Evolutionary conservation across 768 basidiomycete species (phyloP).

Genomic region (Boletus tomentosulus): DNA sequence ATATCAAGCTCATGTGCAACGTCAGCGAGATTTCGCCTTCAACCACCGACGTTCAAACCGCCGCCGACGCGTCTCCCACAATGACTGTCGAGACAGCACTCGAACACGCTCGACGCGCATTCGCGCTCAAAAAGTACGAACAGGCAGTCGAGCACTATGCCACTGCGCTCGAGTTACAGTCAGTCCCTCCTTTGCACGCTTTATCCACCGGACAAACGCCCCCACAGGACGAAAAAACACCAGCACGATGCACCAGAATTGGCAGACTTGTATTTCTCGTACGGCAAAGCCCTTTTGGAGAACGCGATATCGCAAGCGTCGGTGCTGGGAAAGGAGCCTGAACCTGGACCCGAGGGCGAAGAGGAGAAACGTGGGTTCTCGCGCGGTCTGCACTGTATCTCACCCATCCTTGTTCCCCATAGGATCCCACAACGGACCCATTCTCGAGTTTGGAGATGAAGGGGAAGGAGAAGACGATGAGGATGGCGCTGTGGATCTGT

Average conservation of each 20-base stretch:
- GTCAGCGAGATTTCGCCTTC: constrained; percentile 13
- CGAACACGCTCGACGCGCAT: constrained; percentile 83
- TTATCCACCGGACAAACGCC: constrained; percentile 1
- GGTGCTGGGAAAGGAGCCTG: constrained; percentile 84
- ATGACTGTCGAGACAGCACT: constrained; percentile 52
- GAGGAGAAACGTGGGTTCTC: constrained; percentile 34
- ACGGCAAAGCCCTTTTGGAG: constrained; percentile 90
- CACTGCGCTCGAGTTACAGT: constrained; percentile 80
- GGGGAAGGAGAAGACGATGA: constrained; percentile 67
- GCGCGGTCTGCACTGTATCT: not conserved
- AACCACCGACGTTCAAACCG: not conserved
- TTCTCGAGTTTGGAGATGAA: constrained; percentile 79
- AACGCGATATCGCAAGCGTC: constrained; percentile 83
- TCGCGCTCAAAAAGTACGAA: constrained; percentile 82
- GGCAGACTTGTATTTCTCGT: constrained; percentile 85
- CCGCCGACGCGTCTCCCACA: constrained; percentile 26
- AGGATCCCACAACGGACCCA: constrained; percentile 46
- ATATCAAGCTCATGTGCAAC: not conserved
- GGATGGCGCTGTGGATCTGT: constrained; percentile 58
- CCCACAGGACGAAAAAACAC: constrained; percentile 59
- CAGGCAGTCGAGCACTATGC: constrained; percentile 83
- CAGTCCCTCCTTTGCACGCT: constrained; percentile 34
- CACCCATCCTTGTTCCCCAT: constrained; percentile 18
- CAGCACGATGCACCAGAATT: constrained; percentile 80
- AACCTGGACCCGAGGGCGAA: constrained; percentile 43